A percentile compares a stretch with the other conserved stretches of the same genome.
Conservation (phyloP, 2,329 filamentous ascomycete species). For the Allantophomopsis cytisporea region DNA sequence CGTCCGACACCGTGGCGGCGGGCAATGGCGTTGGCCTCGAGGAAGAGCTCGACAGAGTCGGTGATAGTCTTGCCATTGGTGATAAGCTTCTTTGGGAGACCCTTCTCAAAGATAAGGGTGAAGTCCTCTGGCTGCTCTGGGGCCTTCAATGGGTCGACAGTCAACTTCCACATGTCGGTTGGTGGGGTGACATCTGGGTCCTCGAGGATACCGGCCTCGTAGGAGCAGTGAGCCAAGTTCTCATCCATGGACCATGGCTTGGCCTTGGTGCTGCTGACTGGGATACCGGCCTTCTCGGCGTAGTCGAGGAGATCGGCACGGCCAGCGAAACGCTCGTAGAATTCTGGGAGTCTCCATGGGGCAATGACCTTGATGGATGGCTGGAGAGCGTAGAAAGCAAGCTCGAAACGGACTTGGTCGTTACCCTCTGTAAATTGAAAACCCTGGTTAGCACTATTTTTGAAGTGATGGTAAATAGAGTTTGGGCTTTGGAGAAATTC, state of each 20-base stretch:
- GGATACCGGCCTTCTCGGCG: slow-evolving; percentile 51
- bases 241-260: slow-evolving; percentile 57
- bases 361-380: slow-evolving; percentile 59
- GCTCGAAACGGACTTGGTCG: slow-evolving; percentile 53
- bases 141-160: slow-evolving; percentile 52
- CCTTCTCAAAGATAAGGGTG: slow-evolving; percentile 59
- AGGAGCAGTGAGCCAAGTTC: slow-evolving; percentile 64
- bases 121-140: slow-evolving; percentile 61
- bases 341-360: slow-evolving; percentile 59
- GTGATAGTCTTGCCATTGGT: slow-evolving; percentile 46
- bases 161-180: slow-evolving; percentile 70
- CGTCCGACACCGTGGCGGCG: slow-evolving; percentile 62
- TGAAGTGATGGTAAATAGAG: too few species aligned
- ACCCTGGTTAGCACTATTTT: too few species aligned
- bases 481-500: too few species aligned
- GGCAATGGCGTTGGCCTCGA: slow-evolving; percentile 57
- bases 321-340: slow-evolving; percentile 59
- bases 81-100: slow-evolving; percentile 56
- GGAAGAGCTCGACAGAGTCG: slow-evolving; percentile 60
- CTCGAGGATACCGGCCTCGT: slow-evolving; percentile 68
- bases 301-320: slow-evolving; percentile 63
- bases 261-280: slow-evolving; percentile 59
- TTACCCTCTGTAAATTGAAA: slow-evolving; percentile 30
- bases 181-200: slow-evolving; percentile 51
- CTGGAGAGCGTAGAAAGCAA: slow-evolving; percentile 46